Percentiles rank a stretch among this genome's conserved stretches.
These are phyloP conservation scores for Bullera alba DNA, from an alignment of 768 basidiomycete species.

Conservation along the genomic window DNA sequence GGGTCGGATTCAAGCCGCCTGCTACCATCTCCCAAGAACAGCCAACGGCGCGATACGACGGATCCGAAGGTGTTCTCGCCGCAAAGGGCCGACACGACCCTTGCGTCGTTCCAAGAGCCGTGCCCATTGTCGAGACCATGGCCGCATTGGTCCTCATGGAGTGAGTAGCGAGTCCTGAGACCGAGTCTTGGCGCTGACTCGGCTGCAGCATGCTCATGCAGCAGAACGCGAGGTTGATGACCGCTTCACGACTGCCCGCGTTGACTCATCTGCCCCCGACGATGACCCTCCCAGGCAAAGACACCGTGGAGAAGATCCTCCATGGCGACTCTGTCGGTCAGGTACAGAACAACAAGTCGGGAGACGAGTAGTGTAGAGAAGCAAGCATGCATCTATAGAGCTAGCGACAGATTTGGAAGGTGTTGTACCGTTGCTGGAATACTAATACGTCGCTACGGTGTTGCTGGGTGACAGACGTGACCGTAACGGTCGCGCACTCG, in stretches of 20 bases:
- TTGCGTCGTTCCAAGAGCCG: conserved; percentile 92
- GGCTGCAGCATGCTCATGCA: conserved; percentile 61
- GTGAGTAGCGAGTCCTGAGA: conserved; percentile 21
- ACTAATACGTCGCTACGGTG: no score
- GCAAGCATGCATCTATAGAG: no score
- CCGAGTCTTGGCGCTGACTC: not conserved
- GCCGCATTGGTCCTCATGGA: conserved; percentile 93
- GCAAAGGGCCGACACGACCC: conserved; percentile 93
- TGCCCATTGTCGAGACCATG: conserved; percentile 98
- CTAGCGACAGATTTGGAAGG: no score
- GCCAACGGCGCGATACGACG: conserved; percentile 85
- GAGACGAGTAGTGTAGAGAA: conserved; percentile 43
- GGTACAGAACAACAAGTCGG: conserved; percentile 30
- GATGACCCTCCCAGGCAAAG: conserved; percentile 63
- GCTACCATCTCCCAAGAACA: conserved; percentile 94
- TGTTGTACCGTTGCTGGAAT: no score
- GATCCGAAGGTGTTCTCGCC: conserved; percentile 76
- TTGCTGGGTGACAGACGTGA: no score
- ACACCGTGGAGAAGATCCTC: conserved; percentile 24
- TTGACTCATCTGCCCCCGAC: conserved; percentile 78
- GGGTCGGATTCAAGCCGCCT: conserved; percentile 95
- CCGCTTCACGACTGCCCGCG: conserved; percentile 70
- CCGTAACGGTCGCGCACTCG: no score
- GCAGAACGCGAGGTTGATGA: conserved; percentile 73
- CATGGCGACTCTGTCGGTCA: conserved; percentile 16